Evolutionary conservation across 192 early-diverging fungal species (phyloP), one percentile per base, ranked within the genome.

Genomic region (Kickxella alabastrina): DNA sequence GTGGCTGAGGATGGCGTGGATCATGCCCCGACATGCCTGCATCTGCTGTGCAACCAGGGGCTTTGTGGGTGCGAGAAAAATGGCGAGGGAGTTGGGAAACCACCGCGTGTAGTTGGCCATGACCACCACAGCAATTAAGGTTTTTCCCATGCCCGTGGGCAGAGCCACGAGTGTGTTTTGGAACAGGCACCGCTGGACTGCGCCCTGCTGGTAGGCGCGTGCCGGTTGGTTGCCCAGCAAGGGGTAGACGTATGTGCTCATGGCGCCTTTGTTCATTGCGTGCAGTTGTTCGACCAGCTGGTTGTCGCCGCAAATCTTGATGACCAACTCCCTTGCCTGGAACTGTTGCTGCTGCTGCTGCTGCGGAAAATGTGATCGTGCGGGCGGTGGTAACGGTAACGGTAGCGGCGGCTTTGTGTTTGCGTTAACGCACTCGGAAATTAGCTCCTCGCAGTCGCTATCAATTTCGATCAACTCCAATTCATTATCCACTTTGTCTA

Each of bases 1-100:
- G 3, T 68, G 55, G 15, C 66, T 83, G 3, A 91, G 82, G 14
- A 97, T 82, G 0, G 90, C 92, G 4, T 81, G 84, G 31, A 94
- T 84, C 43, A 69, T 49, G 22, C 85, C 82, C 37, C 76, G 84
- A 61, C 92, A 94, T 0, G 94, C 90, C 21, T 88, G 80, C 55
- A 93, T 91, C 52, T 97, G 94, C 60, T 97, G 94, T 6, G 83
- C 79, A 5, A 95, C 94, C 2, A 97, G 80, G 12, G 94, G 92
- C 54, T 85, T 84, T 9, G 94, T 97, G 0, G 94, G 94, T 0
- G 92, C 94, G 80, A 93, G 85, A 52, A 95, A 97, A 10, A 97
- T 71, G 19, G 92, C 83, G 38, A 88, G 83, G 4, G 82, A 79
- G 43, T 85, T 65, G 6, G 93, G 90, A 59, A 97, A 97, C 94